phyloP scores from a whole-genome alignment of 768 basidiomycete genomes.

The Pholiota conissans region DNA sequence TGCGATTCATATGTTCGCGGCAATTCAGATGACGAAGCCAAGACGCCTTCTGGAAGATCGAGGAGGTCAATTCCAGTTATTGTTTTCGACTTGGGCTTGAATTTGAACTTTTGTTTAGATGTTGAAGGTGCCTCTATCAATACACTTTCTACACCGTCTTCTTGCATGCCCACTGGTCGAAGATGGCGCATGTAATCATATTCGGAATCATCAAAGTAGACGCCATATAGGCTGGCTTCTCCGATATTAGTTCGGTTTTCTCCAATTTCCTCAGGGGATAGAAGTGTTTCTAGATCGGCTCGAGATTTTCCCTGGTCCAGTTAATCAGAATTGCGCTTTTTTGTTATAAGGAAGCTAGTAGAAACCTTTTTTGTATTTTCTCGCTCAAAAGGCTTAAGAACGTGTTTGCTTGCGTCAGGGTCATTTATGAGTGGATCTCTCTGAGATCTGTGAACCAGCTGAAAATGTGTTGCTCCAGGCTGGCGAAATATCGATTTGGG shows the following conservation, averaged over 20 bases:
- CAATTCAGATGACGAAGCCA: constrained; percentile 75
- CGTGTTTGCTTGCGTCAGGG: constrained; percentile 82
- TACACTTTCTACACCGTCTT: constrained; percentile 80
- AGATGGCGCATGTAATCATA: constrained; percentile 99
- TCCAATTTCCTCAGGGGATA: constrained; percentile 48
- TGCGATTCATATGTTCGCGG: constrained; percentile 75
- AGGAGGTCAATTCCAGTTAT: constrained; percentile 49
- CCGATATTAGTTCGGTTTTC: constrained; percentile 64
- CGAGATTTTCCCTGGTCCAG: constrained; percentile 73
- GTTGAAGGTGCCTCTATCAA: constrained; percentile 73
- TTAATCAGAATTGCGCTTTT: constrained; percentile 9
- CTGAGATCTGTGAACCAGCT: constrained; percentile 95
- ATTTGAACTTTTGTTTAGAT: constrained; percentile 34
- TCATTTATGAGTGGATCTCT: constrained; percentile 95
- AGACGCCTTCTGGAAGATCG: constrained; percentile 65
- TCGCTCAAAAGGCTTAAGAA: constrained; percentile 82
- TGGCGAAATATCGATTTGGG: constrained; percentile 80
- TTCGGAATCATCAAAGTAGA: constrained; percentile 93
- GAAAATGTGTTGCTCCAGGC: constrained; percentile 90
- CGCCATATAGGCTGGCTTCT: constrained; percentile 85
- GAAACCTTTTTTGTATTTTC: constrained; percentile 69
- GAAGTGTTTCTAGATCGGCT: constrained; percentile 68
- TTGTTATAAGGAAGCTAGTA: constrained; percentile 9
- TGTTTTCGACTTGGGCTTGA: constrained; percentile 25
- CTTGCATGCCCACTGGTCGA: constrained; percentile 70